Base-by-base conservation (phyloP, 306 rosid genomes). In the Quercus engelmannii region DNA sequence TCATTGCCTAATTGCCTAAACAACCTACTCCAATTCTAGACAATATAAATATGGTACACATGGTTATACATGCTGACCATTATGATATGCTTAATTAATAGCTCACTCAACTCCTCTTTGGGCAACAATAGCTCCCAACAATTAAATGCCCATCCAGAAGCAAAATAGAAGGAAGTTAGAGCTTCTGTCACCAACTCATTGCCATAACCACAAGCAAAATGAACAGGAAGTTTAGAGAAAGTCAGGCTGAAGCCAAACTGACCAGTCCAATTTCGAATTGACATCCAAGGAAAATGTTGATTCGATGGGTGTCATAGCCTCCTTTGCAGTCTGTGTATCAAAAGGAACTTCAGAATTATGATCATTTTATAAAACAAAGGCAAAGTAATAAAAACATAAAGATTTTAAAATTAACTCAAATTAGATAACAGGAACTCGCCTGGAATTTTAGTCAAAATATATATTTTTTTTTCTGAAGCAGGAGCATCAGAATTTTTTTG, bases 271-370 rank as follows among this genome's bases (percentile, higher is more conserved):
- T 75, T 80, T 87, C 31, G 91, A 87, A 76, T 80, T 80, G 46
- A 87, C 91, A 58, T 87, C 91, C 78, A 87, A 75, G 55, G 91
- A 87, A 85, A 87, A 87, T 62, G 91, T 85, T 77, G 91, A 87
- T 80, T 87, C 91, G 69, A 87, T 87, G 38, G 91, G 91, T 68
- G 91, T 87, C 91, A 87, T 87, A 74, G 87, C 88, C 82, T 81
- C 91, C 89, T 82, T 79, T 13, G 91, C 94, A 56, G 98, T 92
- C 97, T 92, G 95, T 35, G 72, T 77, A 82, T 57, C 74, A 10
- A 58, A 74, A 43, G 54, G 56, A 83, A 67, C 52, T 77, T 49
- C 54, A 76, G 74, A 59, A 79, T 15, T 71, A 4, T 10, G 59
- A 76, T 78, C 61, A 49, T 63, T 78, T 79, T 35, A 69, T 21